Evolutionary conservation across 345 rosid species (phyloP).

Genomic region (Theobroma cacao): DNA sequence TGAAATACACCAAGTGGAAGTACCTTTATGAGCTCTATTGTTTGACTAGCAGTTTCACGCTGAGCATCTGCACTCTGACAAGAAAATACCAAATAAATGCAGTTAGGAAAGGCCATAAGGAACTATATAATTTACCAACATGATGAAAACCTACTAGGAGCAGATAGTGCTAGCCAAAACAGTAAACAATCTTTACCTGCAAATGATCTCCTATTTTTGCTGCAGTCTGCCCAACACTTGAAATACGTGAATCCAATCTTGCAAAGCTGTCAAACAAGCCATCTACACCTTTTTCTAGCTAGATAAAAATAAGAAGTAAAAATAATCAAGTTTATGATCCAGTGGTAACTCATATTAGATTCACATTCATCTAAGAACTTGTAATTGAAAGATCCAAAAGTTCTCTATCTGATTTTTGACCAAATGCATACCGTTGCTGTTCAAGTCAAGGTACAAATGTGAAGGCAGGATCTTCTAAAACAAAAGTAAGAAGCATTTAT

Average conservation of each 20-base stretch:
- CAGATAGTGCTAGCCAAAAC: background rate
- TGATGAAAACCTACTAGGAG: background rate
- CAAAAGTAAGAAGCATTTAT: background rate
- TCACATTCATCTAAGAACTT: constrained; percentile 8
- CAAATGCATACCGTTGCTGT: background rate
- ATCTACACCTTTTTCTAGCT: constrained; percentile 95
- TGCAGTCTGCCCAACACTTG: constrained; percentile 99
- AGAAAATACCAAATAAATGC: constrained; percentile 19
- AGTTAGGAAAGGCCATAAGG: constrained; percentile 4
- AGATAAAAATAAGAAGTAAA: constrained; percentile 6
- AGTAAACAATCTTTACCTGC: constrained; percentile 51
- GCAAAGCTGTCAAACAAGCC: constrained; percentile 93
- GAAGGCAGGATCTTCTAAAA: background rate
- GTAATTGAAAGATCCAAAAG: background rate
- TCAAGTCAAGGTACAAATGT: background rate
- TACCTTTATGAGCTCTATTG: constrained; percentile 97
- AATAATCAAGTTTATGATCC: background rate
- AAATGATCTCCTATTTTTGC: constrained; percentile 99
- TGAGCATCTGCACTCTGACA: constrained; percentile 98
- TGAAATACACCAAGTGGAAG: constrained; percentile 16
- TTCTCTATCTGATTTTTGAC: background rate
- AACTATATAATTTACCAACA: background rate
- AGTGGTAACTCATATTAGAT: constrained; percentile 3
- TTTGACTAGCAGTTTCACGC: constrained; percentile 96
- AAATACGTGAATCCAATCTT: constrained; percentile 86